Evolutionary conservation across 1,284 basidiomycete genomes (phyloP).

Genomic region (Moniliophthora roreri): DNA sequence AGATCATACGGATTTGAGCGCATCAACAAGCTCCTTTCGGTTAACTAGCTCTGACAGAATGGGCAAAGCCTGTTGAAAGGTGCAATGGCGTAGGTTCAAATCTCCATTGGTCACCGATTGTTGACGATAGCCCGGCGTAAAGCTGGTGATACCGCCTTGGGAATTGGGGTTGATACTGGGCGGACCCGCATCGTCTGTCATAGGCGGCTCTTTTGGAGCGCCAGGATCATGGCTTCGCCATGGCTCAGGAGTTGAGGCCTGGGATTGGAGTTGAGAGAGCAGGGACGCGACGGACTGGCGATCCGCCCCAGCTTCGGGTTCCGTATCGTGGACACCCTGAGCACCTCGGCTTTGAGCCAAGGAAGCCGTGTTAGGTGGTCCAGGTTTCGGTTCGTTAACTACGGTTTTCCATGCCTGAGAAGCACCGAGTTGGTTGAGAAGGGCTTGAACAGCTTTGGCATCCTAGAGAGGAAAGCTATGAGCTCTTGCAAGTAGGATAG

Average conservation of each 20-base stretch:
- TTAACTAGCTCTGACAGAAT: conserved; percentile 17
- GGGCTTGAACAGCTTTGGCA: conserved; percentile 57
- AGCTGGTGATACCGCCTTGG: too few relatives aligned
- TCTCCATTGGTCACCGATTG: not conserved
- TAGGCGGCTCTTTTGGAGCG: too few relatives aligned
- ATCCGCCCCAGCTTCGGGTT: conserved; percentile 5
- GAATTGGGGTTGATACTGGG: too few relatives aligned
- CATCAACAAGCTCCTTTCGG: conserved; percentile 3
- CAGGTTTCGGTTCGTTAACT: conserved; percentile 21
- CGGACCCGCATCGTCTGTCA: too few relatives aligned
- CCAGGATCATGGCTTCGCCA: too few relatives aligned
- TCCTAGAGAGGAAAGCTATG: conserved; percentile 40
- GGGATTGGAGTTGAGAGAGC: conserved; percentile 60
- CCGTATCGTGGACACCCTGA: conserved; percentile 2
- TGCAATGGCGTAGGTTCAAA: conserved; percentile 4
- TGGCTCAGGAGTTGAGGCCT: not conserved
- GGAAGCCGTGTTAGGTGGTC: conserved; percentile 5
- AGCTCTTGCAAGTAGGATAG: not conserved
- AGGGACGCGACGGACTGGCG: conserved; percentile 54
- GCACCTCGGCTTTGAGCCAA: conserved; percentile 1
- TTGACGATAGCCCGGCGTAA: too few relatives aligned
- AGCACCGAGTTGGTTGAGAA: conserved; percentile 61
- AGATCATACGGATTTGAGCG: conserved; percentile 7
- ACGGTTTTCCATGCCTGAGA: conserved; percentile 68
- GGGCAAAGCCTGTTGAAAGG: conserved; percentile 14